Base-by-base conservation (phyloP, 371 early-diverging fungal genomes). In the Furculomyces boomerangus region DNA sequence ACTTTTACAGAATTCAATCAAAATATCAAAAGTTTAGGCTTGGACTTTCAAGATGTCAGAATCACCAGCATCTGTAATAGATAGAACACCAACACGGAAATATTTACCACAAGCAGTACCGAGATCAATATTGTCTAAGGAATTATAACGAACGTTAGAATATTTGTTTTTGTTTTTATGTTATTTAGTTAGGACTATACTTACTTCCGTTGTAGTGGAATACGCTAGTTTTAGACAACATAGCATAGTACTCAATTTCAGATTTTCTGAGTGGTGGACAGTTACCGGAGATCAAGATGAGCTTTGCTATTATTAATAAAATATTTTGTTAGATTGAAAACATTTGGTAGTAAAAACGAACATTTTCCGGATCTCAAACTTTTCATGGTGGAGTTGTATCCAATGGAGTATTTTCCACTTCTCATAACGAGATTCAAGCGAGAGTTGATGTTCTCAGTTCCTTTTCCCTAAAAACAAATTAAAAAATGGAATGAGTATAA, bases 51-150 rank as follows among this genome's bases (percentile, higher is more conserved):
- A 76, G 68, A 84, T 81, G 67, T 84, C 84, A 63, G 88, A 91
- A 84, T 94, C 95, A 81, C 98, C 98, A 63, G 90, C 84, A 69
- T 97, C 94, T 63, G 92, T 84, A 81, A 97, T 90, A 70, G 94
- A 90, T 71, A 97, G 77, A 63, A 81, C 82, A 68, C 91, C 89
- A 53, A 90, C 90, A 59, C 96, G 90, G 90, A 86, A 96, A 83
- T 90, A 93, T 83, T 93, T 94, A 81, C 98, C 95, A 80, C 98
- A 97, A 62, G 98, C 98, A 64, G 95, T 94, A 71, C 98, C 98
- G 62, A 97, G 84, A 70, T 93, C 95, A 67, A 93, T 89, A 87
- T 97, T 97, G 90, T 90, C 64, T 64, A 64, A 48, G 22, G 14
- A n/a, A 41, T 44, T 14, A 54, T 26, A 43, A 47, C n/a, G n/a